Conservation (phyloP, 2,329 filamentous ascomycete species). For the Sporothrix mexicana region DNA sequence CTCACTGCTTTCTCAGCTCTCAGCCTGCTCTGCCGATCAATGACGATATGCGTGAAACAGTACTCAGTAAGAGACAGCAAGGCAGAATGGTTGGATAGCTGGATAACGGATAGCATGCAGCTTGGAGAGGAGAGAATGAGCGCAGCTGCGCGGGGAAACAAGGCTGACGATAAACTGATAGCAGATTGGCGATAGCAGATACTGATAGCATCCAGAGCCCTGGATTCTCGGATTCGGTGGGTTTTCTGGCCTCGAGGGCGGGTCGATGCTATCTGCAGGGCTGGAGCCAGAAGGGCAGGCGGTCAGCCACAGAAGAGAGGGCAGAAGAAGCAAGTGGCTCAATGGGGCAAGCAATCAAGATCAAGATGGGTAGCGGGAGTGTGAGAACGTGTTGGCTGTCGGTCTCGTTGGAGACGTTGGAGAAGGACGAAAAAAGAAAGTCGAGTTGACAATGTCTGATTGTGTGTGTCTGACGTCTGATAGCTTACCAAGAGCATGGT, state of each 20-base stretch:
- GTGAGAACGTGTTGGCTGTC: background rate
- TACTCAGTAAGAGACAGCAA: background rate
- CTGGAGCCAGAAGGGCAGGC: background rate
- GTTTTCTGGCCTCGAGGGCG: background rate
- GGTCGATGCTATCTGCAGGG: conserved; percentile 25
- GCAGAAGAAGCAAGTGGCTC: background rate
- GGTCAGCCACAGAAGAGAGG: background rate
- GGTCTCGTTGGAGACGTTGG: background rate
- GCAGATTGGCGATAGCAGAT: too few relatives aligned
- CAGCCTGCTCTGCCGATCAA: conserved; percentile 17
- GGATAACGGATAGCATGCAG: too few relatives aligned
- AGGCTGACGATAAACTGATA: background rate
- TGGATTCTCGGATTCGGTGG: background rate
- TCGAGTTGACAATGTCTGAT: background rate
- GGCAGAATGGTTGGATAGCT: too few relatives aligned
- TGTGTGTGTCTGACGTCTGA: conserved; percentile 3
- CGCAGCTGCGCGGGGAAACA: conserved; percentile 8
- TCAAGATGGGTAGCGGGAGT: background rate
- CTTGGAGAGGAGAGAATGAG: background rate
- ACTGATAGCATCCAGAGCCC: conserved; percentile 24
- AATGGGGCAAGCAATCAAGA: conserved; percentile 7
- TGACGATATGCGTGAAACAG: background rate
- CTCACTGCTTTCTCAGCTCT: background rate
- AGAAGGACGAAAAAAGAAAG: background rate
- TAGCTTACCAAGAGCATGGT: conserved; percentile 27